Conservation (phyloP, 2,329 filamentous ascomycete genomes). For the Phyllosticta citriasiana region DNA sequence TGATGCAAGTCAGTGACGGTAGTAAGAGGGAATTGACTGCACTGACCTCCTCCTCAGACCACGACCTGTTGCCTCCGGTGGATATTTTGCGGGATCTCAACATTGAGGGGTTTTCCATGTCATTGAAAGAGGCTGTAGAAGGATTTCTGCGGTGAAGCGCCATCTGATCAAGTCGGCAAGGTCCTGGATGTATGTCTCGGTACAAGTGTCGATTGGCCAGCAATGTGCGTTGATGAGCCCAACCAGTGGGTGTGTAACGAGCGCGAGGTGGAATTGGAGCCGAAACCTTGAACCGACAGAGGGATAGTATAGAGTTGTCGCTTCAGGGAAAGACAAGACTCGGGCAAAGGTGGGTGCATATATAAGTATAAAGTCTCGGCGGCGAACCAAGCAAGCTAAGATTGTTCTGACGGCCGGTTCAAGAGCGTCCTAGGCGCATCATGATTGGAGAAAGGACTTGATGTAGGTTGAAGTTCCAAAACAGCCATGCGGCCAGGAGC, state of each 20-base stretch:
- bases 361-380: slow-evolving; percentile 19
- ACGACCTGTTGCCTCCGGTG: slow-evolving; percentile 67
- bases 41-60: slow-evolving; percentile 76
- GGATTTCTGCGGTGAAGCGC: slow-evolving; percentile 26
- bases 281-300: neutral
- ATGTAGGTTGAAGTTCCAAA: slow-evolving; percentile 34
- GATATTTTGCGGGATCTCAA: slow-evolving; percentile 43
- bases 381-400: slow-evolving; percentile 23
- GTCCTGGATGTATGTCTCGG: slow-evolving; percentile 16
- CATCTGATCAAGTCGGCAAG: neutral
- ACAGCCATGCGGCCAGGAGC: slow-evolving; percentile 21
- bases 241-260: slow-evolving; percentile 45
- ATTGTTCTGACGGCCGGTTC: slow-evolving; percentile 17
- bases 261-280: slow-evolving; percentile 15
- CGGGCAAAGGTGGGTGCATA: neutral
- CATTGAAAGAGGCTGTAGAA: slow-evolving; percentile 27
- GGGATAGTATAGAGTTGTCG: slow-evolving; percentile 14
- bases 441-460: slow-evolving; percentile 31
- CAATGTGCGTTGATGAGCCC: slow-evolving; percentile 41
- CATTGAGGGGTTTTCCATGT: slow-evolving; percentile 33
- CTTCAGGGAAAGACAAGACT: slow-evolving; percentile 24
- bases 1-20: slow-evolving; percentile 30
- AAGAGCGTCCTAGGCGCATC: slow-evolving; percentile 15
- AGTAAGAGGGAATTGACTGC: neutral
- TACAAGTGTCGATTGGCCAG: slow-evolving; percentile 27